Base-by-base conservation (phyloP, 148 eudicot genomes). In the Polygonum maritimum region DNA sequence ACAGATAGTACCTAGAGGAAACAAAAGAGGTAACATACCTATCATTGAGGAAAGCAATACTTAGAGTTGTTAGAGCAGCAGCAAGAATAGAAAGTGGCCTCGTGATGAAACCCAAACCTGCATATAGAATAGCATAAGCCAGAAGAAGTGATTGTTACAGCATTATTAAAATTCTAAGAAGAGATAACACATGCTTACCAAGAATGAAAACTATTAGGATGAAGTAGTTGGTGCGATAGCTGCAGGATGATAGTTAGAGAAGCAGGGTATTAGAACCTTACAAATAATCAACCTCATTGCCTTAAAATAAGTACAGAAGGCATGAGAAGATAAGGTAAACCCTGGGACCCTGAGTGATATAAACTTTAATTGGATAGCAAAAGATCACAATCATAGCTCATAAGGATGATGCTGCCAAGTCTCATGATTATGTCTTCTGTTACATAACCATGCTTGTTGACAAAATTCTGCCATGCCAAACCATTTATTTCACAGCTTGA, bases 141-240 rank as follows among this genome's bases (percentile, higher is more conserved):
- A 14, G 45, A 35, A 14, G 45, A 35, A 60, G 21, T 4, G 12
- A 19, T 21, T 57, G 26, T 57, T 31, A 13, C 38, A 18, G 71
- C 44, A 67, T 8, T 21, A 45, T 69, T n/a, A 74, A 49, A 69
- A 45, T 51, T 22, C 26, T 33, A 69, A 51, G 69, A 67, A 21
- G 52, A 49, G 8, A 16, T 38, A 15, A 15, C 21, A 67, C 44
- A 67, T 7, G 65, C 94, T 87, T 75, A 93, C 98, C 98, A 78
- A 93, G 94, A 81, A 93, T 88, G 84, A 86, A 73, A 45, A 93
- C 78, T 77, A 93, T 84, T 96, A 93, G 82, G 83, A 93, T 81
- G 82, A 91, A 93, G 83, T 95, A 95, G 84, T 95, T 95, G 48
- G 98, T 92, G 76, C 97, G 82, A 71, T 95, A 95, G 91, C 97